Base-by-base conservation (phyloP, 129 eudicot genomes). In the Saussurea involucrata region DNA sequence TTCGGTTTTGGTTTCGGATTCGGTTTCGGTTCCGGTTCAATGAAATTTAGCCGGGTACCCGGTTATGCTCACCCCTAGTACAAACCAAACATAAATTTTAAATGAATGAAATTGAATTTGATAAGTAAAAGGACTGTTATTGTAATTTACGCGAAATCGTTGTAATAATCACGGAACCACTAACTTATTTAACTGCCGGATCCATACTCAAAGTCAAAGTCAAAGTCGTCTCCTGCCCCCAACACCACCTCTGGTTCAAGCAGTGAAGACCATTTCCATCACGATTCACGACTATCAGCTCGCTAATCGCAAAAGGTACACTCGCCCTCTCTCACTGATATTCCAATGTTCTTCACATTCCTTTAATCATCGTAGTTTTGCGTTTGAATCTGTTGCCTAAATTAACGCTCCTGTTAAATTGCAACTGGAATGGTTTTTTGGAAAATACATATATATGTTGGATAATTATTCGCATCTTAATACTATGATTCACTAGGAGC, bases 191-290 rank as follows among this genome's bases (percentile, higher is more conserved):
- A 65, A 65, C 37, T 65, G 11, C 10, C 22, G 24, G 5, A 0
- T 65, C 21, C 4, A 65, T 13, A 2, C 0, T 18, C 34, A 36
- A 24, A 33, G 53, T 44, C n/a, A 71, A 44, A 71, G 33, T 71
- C 75, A 71, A 71, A 17, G 75, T 71, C 75, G 37, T 27, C 75
- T 70, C 63, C 75, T 24, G 25, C 64, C 20, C 24, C 75, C 27
- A 24, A 25, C 1, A 6, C 31, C 24, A 13, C 21, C 28, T 18
- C 1, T 44, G 27, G 53, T 49, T 29, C 29, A 34, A 68, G 46
- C 12, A 24, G 22, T 5, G 29, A 37, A 75, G 21, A 75, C 31
- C 36, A 22, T 18, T 17, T 61, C 71, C 46, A 18, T 9, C 72
- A 63, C n/a, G 8, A n/a, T n/a, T n/a, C n/a, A n/a, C n/a, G n/a